phyloP scores from a whole-genome alignment of 2,329 filamentous ascomycete genomes.

The Aureobasidium sp. region DNA sequence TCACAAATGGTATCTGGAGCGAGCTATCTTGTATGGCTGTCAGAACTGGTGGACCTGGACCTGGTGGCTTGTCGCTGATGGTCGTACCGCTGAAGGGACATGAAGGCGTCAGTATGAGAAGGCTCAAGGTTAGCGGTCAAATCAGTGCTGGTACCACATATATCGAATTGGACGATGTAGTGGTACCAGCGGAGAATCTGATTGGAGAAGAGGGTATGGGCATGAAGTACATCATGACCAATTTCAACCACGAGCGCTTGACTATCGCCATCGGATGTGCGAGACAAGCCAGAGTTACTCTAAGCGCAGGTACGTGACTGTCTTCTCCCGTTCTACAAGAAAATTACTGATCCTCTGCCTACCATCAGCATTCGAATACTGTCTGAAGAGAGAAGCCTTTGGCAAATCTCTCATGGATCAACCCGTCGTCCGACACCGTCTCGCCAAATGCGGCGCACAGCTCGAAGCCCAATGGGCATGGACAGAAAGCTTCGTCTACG shows the following conservation, averaged over 20 bases:
- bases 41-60: constrained; percentile 58
- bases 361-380: constrained; percentile 49
- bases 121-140: constrained; percentile 58
- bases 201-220: constrained; percentile 62
- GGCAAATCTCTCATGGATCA: constrained; percentile 63
- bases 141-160: constrained; percentile 61
- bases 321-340: no score
- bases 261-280: constrained; percentile 57
- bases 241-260: constrained; percentile 68
- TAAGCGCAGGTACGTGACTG: constrained; percentile 30
- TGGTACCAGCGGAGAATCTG: constrained; percentile 60
- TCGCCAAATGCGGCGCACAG: constrained; percentile 60
- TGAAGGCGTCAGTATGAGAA: constrained; percentile 58
- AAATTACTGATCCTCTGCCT: neutral
- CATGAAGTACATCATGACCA: constrained; percentile 56
- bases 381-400: constrained; percentile 58
- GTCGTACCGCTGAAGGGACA: constrained; percentile 61
- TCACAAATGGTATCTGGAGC: constrained; percentile 64
- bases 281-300: constrained; percentile 52
- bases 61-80: constrained; percentile 55
- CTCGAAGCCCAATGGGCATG: constrained; percentile 64
- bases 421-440: constrained; percentile 62
- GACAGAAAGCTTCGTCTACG: constrained; percentile 62
- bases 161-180: constrained; percentile 67
- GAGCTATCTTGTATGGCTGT: constrained; percentile 64